A percentile compares a stretch with the other conserved stretches of the same genome.
phyloP scores from a whole-genome alignment of 768 basidiomycete genomes.

The Tricholomella constricta region DNA sequence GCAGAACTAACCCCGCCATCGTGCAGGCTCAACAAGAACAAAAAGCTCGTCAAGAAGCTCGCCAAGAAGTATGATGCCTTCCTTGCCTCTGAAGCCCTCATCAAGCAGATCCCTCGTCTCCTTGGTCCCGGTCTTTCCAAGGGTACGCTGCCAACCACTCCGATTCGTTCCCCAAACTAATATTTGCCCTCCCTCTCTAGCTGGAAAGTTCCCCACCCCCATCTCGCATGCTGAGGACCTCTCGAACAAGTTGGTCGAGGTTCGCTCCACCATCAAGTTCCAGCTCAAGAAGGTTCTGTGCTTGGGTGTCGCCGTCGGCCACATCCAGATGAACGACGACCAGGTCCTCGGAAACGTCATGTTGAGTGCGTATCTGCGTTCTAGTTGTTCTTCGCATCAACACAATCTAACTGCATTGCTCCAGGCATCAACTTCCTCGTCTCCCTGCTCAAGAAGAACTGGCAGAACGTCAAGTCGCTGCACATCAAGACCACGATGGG shows the following conservation, averaged over 20 bases:
- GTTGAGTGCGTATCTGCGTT: slow-evolving; percentile 64
- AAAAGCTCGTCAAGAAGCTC: slow-evolving; percentile 99
- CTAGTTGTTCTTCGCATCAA: background rate
- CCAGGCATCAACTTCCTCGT: slow-evolving; percentile 99
- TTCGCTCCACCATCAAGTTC: slow-evolving; percentile 99
- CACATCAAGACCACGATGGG: slow-evolving; percentile 99
- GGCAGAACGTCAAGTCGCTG: slow-evolving; percentile 99
- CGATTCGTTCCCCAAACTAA: background rate
- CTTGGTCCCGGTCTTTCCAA: slow-evolving; percentile 99
- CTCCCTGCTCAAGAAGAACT: slow-evolving; percentile 98
- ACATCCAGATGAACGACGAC: slow-evolving; percentile 97
- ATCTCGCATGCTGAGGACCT: slow-evolving; percentile 93
- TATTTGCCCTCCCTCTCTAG: slow-evolving; percentile 36
- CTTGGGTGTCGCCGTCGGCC: slow-evolving; percentile 97
- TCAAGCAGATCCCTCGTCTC: slow-evolving; percentile 99
- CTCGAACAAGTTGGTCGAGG: slow-evolving; percentile 86
- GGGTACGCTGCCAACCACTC: slow-evolving; percentile 51
- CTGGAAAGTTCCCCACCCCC: slow-evolving; percentile 99
- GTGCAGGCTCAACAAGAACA: slow-evolving; percentile 95
- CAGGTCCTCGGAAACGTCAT: slow-evolving; percentile 97
- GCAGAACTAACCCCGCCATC: no score
- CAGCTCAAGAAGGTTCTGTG: slow-evolving; percentile 99
- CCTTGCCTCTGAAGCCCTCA: slow-evolving; percentile 94
- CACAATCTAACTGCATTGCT: slow-evolving; percentile 6
- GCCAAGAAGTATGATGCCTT: slow-evolving; percentile 99